Base-by-base conservation (phyloP, 1,284 basidiomycete genomes). In the Ustilago cynodontis region DNA sequence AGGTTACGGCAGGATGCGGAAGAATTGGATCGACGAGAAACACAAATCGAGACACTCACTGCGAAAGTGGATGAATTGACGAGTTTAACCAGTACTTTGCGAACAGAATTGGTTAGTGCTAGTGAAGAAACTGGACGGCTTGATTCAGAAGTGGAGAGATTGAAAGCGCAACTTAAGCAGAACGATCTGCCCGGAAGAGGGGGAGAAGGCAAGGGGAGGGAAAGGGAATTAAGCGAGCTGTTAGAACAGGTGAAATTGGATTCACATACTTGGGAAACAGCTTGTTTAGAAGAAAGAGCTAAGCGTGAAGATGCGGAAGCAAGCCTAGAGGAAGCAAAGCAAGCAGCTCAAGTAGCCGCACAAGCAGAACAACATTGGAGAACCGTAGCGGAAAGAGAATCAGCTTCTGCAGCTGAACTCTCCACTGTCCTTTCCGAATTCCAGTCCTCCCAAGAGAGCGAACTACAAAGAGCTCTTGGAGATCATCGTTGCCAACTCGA, bases 381-480 rank as follows among this genome's bases (percentile, higher is more conserved):
- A n/a, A 87, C 86, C 0, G 90, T 91, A 59, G 87, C 93, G 29
- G 90, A 91, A 60, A 86, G 88, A 16, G 95, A 98, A 82, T 89
- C 88, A 65, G 91, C 93, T 87, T 93, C 92, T 78, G 90, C 92
- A 1, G 88, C 87, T 2, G 97, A 98, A 86, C 87, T 99, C 64
- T 94, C 98, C 86, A 92, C 93, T 8, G 95, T 99, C 1, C 87
- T 99, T 70, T 92, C 94, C 84, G 97, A 99, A 86, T 98, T 99
- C 86, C 94, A 98, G 87, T 88, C 91, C 67, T 91, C 87, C 10
- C 89, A 90, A 78, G 89, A 90, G 59, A 80, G 85, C 31, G 89
- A 90, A 63, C 80, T 90, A 9, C 88, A 89, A 58, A 91, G 93
- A 77, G 92, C 94, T 0, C 90, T 95, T 18, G 90, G 90, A 68